Base-by-base conservation (phyloP, 306 rosid species). In the Delonix regia region DNA sequence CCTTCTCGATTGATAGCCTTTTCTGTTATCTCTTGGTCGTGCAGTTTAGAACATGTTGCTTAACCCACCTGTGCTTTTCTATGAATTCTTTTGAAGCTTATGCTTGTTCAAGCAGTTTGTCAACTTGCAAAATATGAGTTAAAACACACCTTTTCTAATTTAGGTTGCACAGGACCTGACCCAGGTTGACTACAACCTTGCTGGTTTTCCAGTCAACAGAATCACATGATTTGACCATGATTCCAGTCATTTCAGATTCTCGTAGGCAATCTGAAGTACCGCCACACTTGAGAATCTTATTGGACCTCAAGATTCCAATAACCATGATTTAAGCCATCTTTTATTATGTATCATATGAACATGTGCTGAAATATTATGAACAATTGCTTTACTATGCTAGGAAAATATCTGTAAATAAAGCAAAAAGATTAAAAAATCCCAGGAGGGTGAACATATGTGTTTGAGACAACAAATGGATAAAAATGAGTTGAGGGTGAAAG, bases 401-500 rank as follows among this genome's bases (percentile, higher is more conserved):
- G n/a, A 25, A 28, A 47, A 8, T 15, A 16, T 14, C 41, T 48
- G 38, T 55, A 48, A 42, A 44, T 33, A 21, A 21, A 21, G 39
- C 1, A 30, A n/a, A 53, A 68, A 34, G 53, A 64, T 21, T 33
- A 5, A 56, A 44, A 45, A 8, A 71, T 47, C 55, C 59, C 19
- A 34, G 56, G 52, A 38, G 39, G 25, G 34, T 24, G 39, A 27
- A 18, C 4, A 24, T 73, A 53, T 63, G 69, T 24, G 66, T 69
- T 66, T 51, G 63, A 69, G 60, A 70, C 38, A 18, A 19, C 10
- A 48, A 11, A 28, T 60, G 38, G 53, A 13, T 69, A 14, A 62
- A 71, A 76, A 38, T 56, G 76, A 76, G 62, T 57, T 59, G 59
- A 21, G 56, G 64, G 7, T 24, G 5, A 52, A 48, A 21, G 77